Evolutionary conservation across 192 early-diverging fungal species (phyloP).

Genomic region (Phycomyces nitens): DNA sequence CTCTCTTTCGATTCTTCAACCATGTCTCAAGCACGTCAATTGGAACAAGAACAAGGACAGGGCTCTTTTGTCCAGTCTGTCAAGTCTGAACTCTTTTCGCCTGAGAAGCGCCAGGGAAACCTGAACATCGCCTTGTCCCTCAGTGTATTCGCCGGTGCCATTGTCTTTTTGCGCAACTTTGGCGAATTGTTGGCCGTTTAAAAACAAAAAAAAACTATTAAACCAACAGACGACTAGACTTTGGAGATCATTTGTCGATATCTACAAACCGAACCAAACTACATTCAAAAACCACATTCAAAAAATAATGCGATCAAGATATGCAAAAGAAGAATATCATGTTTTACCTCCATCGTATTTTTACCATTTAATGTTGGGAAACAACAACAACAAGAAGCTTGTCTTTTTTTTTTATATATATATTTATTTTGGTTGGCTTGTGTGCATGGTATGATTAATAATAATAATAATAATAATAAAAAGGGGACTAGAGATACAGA

Average conservation of each 20-base stretch:
- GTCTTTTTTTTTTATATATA: no score
- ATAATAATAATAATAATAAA: neutral
- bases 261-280: no score
- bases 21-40: constrained; percentile 14
- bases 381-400: neutral
- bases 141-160: constrained; percentile 51
- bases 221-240: no score
- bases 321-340: no score
- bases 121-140: constrained; percentile 54
- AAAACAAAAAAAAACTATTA: constrained; percentile 3
- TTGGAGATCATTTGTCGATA: no score
- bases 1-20: neutral
- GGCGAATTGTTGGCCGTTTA: constrained; percentile 54
- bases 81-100: constrained; percentile 45
- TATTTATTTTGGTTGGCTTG: no score
- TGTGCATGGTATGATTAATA: no score
- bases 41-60: constrained; percentile 18
- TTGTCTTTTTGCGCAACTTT: constrained; percentile 55
- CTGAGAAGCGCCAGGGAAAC: constrained; percentile 52
- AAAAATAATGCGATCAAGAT: no score
- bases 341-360: no score
- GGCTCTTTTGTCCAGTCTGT: constrained; percentile 20
- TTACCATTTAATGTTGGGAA: no score
- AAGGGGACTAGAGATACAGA: constrained; percentile 19
- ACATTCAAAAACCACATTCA: no score